A percentile compares a stretch with the other conserved stretches of the same genome.
These are phyloP conservation scores for Hypomyces perniciosus DNA, from an alignment of 2,329 filamentous ascomycete species.

Conservation along the genomic window DNA sequence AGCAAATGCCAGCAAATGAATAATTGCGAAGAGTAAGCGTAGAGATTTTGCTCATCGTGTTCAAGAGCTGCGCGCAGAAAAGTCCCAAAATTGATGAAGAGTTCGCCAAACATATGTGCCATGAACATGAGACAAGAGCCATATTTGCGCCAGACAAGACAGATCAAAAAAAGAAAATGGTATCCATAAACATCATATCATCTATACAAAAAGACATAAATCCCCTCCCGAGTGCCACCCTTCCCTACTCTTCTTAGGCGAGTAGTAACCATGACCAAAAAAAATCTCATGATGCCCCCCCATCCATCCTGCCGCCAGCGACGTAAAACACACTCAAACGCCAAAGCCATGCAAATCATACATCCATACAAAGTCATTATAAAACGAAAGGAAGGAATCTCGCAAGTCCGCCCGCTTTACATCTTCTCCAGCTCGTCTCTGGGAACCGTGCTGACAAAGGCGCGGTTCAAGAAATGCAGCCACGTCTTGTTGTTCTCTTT, in stretches of 20 bases:
- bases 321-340: neutral
- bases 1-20: too few species aligned
- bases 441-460: conserved; percentile 70
- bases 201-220: too few species aligned
- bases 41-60: too few species aligned
- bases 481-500: conserved; percentile 61
- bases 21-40: too few species aligned
- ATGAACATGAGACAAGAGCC: too few species aligned
- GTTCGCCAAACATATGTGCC: too few species aligned
- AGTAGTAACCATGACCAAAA: neutral
- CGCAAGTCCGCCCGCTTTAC: conserved; percentile 15
- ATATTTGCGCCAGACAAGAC: too few species aligned
- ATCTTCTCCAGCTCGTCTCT: conserved; percentile 56
- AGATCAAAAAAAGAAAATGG: too few species aligned
- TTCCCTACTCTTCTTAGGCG: too few species aligned
- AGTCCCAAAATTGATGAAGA: too few species aligned
- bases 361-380: neutral
- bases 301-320: neutral
- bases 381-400: neutral
- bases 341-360: neutral
- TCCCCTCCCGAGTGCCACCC: neutral
- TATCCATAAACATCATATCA: too few species aligned
- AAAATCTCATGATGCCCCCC: neutral
- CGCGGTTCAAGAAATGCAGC: conserved; percentile 70
- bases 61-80: too few species aligned